Evolutionary conservation across 1,139 yeast genomes (phyloP).

Genomic region (Nakaseomyces sp.): DNA sequence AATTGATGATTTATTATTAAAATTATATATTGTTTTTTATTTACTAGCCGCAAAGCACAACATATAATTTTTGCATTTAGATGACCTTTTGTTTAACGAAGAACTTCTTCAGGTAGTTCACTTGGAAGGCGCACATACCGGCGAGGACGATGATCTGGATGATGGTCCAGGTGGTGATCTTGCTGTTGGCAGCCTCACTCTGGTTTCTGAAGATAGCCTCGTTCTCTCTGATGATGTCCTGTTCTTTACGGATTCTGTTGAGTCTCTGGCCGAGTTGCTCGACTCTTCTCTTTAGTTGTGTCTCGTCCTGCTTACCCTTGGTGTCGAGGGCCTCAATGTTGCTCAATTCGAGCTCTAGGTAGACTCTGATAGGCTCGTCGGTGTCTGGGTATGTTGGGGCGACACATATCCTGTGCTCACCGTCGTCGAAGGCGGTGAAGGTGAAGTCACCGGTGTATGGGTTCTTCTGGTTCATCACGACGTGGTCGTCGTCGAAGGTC

Average conservation of each 20-base stretch:
- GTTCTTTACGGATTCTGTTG: conserved; percentile 45
- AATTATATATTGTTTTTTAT: no score
- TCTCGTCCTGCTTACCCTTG: conserved; percentile 38
- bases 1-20: no score
- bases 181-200: conserved; percentile 45
- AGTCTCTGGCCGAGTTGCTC: conserved; percentile 40
- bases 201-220: conserved; percentile 48
- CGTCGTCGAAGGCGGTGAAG: conserved; percentile 51
- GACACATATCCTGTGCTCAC: conserved; percentile 55
- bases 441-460: conserved; percentile 48
- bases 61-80: no score
- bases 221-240: conserved; percentile 41
- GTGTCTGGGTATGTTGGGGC: conserved; percentile 43
- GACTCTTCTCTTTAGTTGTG: conserved; percentile 37
- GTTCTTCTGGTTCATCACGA: conserved; percentile 49
- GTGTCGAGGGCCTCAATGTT: conserved; percentile 42
- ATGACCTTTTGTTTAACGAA: conserved; percentile 55
- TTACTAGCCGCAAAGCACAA: no score
- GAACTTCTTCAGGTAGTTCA: conserved; percentile 49
- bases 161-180: conserved; percentile 49
- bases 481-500: conserved; percentile 47
- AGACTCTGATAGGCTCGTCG: conserved; percentile 35
- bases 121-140: conserved; percentile 52
- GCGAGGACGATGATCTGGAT: conserved; percentile 40
- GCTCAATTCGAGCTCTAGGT: conserved; percentile 43